These are phyloP conservation scores for Purpureocillium takamizusanense DNA, from an alignment of 2,329 filamentous ascomycete genomes.

Conservation along the genomic window DNA sequence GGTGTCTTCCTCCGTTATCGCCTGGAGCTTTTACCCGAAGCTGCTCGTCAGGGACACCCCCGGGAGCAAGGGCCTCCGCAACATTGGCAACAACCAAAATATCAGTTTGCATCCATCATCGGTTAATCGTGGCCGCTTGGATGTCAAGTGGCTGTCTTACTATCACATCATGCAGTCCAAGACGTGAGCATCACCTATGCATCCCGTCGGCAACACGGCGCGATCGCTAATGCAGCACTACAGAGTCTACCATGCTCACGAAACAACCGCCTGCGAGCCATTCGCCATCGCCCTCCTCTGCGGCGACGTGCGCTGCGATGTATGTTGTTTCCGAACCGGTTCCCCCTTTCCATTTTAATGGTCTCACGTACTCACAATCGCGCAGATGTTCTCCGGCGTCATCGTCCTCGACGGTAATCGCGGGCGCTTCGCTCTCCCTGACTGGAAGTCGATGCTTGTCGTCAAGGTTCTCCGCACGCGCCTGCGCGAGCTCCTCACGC, in stretches of 20 bases:
- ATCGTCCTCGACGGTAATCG: constrained; percentile 82
- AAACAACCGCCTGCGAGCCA: constrained; percentile 72
- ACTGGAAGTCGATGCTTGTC: constrained; percentile 89
- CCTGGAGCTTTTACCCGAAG: constrained; percentile 94
- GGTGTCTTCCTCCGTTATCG: constrained; percentile 72
- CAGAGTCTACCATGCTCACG: constrained; percentile 80
- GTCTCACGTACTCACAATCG: background rate
- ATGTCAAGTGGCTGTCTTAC: constrained; percentile 79
- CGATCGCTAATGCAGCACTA: constrained; percentile 9
- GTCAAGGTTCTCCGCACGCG: constrained; percentile 70
- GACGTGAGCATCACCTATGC: constrained; percentile 40
- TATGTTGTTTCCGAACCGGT: constrained; percentile 31
- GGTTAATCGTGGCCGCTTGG: constrained; percentile 66
- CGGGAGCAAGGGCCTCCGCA: constrained; percentile 69
- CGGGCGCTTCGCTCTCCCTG: constrained; percentile 69
- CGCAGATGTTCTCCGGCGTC: constrained; percentile 74
- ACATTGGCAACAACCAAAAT: constrained; percentile 84
- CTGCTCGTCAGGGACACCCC: constrained; percentile 69
- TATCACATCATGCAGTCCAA: constrained; percentile 96
- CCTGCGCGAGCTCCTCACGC: constrained; percentile 65
- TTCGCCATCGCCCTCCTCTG: constrained; percentile 78
- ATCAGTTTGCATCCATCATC: constrained; percentile 83
- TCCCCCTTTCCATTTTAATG: background rate
- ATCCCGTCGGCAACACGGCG: background rate
- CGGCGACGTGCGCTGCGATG: constrained; percentile 81